A percentile compares a stretch with the other conserved stretches of the same genome.
Conservation (phyloP, 2,329 filamentous ascomycete genomes). For the Diplocarpon mali region DNA sequence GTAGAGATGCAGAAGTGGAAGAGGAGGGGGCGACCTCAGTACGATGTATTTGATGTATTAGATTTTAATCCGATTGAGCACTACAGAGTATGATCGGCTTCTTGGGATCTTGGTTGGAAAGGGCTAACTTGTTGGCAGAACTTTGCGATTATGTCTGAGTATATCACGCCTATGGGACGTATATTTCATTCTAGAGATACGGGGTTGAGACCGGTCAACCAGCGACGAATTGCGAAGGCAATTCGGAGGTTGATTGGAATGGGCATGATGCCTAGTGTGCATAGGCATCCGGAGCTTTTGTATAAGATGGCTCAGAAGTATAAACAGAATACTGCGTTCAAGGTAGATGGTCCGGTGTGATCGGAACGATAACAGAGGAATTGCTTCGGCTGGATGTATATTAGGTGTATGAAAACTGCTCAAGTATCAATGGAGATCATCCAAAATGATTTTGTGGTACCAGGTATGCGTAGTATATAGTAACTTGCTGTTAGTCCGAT, state of each 20-base stretch:
- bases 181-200: conserved; percentile 71
- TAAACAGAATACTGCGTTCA: neutral
- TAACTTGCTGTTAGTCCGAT: no score
- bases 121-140: conserved; percentile 46
- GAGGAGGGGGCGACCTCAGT: conserved; percentile 39
- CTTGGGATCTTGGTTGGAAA: no score
- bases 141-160: conserved; percentile 84
- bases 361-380: neutral
- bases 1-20: conserved; percentile 76
- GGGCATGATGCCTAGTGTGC: conserved; percentile 83
- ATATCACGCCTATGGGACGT: conserved; percentile 71
- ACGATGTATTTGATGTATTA: conserved; percentile 70
- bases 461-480: neutral
- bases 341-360: neutral
- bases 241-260: conserved; percentile 80
- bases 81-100: conserved; percentile 59
- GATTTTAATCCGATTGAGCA: conserved; percentile 70
- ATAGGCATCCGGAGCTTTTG: conserved; percentile 77
- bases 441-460: neutral
- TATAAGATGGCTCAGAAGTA: conserved; percentile 13
- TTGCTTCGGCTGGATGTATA: neutral
- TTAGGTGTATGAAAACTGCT: conserved; percentile 2
- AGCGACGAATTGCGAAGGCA: conserved; percentile 86
- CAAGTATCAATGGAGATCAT: no score
- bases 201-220: conserved; percentile 76